Percentiles rank a stretch among this genome's conserved stretches.
Conservation (phyloP, 768 basidiomycete species). For the Cystofilobasidium bisporidii region DNA sequence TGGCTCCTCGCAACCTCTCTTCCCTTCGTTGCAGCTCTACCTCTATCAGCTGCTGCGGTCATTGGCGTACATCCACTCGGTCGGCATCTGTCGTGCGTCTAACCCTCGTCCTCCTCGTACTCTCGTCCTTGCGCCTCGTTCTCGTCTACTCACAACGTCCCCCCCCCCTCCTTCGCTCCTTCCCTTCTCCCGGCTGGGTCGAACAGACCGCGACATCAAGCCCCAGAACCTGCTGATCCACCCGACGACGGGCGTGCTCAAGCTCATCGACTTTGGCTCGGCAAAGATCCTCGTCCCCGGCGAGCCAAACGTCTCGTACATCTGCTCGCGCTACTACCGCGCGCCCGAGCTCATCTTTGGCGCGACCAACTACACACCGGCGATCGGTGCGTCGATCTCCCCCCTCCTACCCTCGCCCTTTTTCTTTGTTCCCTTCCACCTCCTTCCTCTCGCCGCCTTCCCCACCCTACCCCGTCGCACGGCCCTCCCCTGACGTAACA, state of each 20-base stretch:
- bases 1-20: not conserved
- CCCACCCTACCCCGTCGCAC: no score
- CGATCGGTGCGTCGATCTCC: slow-evolving; percentile 63
- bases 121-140: not conserved
- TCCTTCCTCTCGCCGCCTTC: no score
- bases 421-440: no score
- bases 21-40: slow-evolving; percentile 17
- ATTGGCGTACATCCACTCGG: slow-evolving; percentile 96
- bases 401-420: no score
- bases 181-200: not conserved
- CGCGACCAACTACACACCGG: slow-evolving; percentile 98
- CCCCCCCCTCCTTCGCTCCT: not conserved
- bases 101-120: not conserved
- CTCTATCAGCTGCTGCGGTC: slow-evolving; percentile 77
- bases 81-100: slow-evolving; percentile 82
- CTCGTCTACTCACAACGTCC: not conserved
- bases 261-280: slow-evolving; percentile 97
- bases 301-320: slow-evolving; percentile 98
- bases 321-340: slow-evolving; percentile 98
- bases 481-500: no score
- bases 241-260: slow-evolving; percentile 90
- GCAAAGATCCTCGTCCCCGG: slow-evolving; percentile 97
- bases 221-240: slow-evolving; percentile 97
- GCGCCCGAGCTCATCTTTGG: slow-evolving; percentile 99
- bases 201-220: slow-evolving; percentile 83